phyloP scores from a whole-genome alignment of 148 eudicot species.

The Rhododendron molle region DNA sequence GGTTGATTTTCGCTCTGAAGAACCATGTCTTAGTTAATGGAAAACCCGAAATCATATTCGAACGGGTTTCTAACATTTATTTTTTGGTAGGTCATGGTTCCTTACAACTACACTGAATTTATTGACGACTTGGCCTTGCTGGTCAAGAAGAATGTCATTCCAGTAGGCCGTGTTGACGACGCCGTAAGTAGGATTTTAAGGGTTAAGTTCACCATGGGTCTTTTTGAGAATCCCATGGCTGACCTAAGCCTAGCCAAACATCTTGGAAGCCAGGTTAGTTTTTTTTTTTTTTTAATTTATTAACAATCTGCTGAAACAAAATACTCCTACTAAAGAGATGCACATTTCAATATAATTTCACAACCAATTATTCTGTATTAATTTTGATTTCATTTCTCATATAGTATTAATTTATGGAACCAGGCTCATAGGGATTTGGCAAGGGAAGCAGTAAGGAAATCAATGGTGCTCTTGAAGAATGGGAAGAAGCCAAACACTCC shows the following conservation, averaged over 20 bases:
- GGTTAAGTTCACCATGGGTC: slow-evolving; percentile 17
- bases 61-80: neutral
- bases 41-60: neutral
- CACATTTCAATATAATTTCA: neutral
- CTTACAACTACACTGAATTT: neutral
- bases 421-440: slow-evolving; percentile 18
- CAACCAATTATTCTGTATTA: neutral
- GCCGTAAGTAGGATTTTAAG: slow-evolving; percentile 9
- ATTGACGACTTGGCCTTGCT: neutral
- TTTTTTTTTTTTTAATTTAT: too few species aligned
- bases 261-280: slow-evolving; percentile 14
- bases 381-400: neutral
- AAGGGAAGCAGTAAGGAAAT: slow-evolving; percentile 24
- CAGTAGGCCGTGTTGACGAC: slow-evolving; percentile 10
- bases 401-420: neutral
- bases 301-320: neutral
- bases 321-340: neutral
- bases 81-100: neutral
- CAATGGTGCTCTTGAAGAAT: slow-evolving; percentile 16
- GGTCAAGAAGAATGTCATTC: slow-evolving; percentile 4
- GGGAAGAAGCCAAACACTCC: neutral
- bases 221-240: slow-evolving; percentile 19
- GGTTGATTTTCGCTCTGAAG: neutral
- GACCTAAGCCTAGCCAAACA: slow-evolving; percentile 8
- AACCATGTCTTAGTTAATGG: neutral